These are phyloP conservation scores for Phytopythium cucurbitacearum DNA, from an alignment of 352 stramenopile genomes.

Conservation along the genomic window DNA sequence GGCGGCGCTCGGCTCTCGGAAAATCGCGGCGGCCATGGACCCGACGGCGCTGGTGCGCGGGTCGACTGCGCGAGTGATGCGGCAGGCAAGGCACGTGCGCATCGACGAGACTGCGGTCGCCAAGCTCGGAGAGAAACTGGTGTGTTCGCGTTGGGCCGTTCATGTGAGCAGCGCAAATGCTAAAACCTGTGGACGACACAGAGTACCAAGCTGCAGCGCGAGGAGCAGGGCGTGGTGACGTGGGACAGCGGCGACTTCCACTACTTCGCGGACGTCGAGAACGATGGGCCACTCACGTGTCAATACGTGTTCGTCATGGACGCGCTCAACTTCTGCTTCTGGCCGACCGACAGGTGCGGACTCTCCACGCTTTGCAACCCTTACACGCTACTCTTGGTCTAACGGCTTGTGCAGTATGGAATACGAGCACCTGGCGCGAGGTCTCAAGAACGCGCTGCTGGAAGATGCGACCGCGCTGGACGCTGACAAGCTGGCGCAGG, in stretches of 20 bases:
- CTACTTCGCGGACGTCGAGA: constrained; percentile 71
- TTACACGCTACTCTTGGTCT: not conserved
- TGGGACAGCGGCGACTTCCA: constrained; percentile 84
- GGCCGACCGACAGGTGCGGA: constrained; percentile 64
- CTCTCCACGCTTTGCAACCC: not conserved
- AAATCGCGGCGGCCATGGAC: constrained; percentile 27
- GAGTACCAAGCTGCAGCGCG: constrained; percentile 25
- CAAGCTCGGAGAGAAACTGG: constrained; percentile 38
- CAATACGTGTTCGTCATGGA: constrained; percentile 89
- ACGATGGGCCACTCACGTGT: constrained; percentile 66
- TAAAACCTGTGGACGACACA: constrained; percentile 2
- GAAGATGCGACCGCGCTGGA: constrained; percentile 53
- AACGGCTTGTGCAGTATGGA: constrained; percentile 50
- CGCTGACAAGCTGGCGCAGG: constrained; percentile 32
- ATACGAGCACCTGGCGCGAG: constrained; percentile 82
- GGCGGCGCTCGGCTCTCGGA: no score
- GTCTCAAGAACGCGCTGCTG: constrained; percentile 66
- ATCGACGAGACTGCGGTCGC: constrained; percentile 28
- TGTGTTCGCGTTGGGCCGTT: constrained; percentile 15
- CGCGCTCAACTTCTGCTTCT: constrained; percentile 91
- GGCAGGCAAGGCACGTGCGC: constrained; percentile 25
- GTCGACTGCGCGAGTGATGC: constrained; percentile 45
- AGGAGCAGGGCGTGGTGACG: constrained; percentile 41
- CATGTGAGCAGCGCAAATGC: not conserved
- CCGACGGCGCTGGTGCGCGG: constrained; percentile 44